Base-by-base conservation (phyloP, 176 grass and related monocot genomes). In the Triticum aestivum region DNA sequence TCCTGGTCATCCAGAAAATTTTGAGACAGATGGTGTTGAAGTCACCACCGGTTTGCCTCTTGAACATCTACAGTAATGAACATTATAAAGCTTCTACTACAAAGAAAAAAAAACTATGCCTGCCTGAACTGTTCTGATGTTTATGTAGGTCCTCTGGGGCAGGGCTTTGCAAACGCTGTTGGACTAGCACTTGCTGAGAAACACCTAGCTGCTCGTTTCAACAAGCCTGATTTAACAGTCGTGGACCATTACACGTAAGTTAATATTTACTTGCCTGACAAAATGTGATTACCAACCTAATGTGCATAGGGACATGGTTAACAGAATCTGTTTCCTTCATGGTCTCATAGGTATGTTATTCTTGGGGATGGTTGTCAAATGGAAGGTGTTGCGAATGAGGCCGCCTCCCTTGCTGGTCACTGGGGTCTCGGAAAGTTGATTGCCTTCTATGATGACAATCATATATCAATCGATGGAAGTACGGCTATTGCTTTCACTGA, bases 381-480 rank as follows among this genome's bases (percentile, higher is more conserved):
- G 96, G 96, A 98, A 74, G 96, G 96, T 73, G 82, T 98, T 75
- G 87, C 96, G 12, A 94, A 98, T 75, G 96, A 98, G 79, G 89
- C 88, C 0, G 79, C 86, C 82, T 98, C 96, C 35, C 78, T 98
- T 39, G 91, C 93, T 89, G 96, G 96, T 24, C 96, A 98, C 11
- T 98, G 96, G 96, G 93, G 93, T 45, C 87, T 98, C 18, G 96
- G 93, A 33, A 98, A 98, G 67, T 78, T 98, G 78, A 98, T 98
- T 69, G 96, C 93, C 9, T 98, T 98, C 47, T 98, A 98, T 77
- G 96, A 98, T 89, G 93, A 98, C 64, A 98, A 98, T 75, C 96
- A 98, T 78, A 98, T 98, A 77, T 98, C 96, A 33, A 98, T 98
- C 17, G 96, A 98, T 77, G 96, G 96, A 21, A 87, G 87, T 84